A percentile compares a stretch with the other conserved stretches of the same genome.
Evolutionary conservation across 768 basidiomycete species (phyloP).

Genomic region (Mrakia blollopis): DNA sequence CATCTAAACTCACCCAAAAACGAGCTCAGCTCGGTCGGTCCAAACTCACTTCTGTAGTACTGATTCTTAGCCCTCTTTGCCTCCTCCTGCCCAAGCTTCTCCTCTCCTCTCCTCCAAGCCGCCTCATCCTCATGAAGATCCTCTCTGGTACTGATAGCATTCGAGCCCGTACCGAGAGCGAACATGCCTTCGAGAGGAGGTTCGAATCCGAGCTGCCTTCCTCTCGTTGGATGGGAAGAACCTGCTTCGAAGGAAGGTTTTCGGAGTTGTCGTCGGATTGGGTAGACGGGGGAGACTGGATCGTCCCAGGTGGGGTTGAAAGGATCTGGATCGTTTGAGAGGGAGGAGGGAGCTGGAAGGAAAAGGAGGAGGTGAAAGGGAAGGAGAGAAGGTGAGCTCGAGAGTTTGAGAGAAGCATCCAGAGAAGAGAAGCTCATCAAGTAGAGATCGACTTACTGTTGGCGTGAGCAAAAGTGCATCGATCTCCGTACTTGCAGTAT

Average conservation of each 20-base stretch:
- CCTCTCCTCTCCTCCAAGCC: no score
- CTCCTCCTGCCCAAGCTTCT: background rate
- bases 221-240: background rate
- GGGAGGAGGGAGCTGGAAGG: background rate
- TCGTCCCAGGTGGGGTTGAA: conserved; percentile 29
- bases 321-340: conserved; percentile 16
- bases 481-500: background rate
- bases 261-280: background rate
- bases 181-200: background rate
- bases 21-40: background rate
- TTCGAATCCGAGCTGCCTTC: background rate
- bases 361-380: background rate
- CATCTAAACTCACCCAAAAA: background rate
- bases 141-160: background rate
- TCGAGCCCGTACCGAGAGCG: background rate
- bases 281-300: conserved; percentile 26
- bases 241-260: conserved; percentile 3
- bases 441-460: background rate
- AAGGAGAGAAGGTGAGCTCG: background rate
- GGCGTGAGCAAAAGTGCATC: conserved; percentile 18
- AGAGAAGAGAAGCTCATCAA: background rate
- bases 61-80: conserved; percentile 9
- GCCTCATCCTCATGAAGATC: background rate
- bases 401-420: background rate
- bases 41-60: conserved; percentile 3